These are phyloP conservation scores for Grosmannia serpens DNA, from an alignment of 2,329 filamentous ascomycete species.

Conservation along the genomic window DNA sequence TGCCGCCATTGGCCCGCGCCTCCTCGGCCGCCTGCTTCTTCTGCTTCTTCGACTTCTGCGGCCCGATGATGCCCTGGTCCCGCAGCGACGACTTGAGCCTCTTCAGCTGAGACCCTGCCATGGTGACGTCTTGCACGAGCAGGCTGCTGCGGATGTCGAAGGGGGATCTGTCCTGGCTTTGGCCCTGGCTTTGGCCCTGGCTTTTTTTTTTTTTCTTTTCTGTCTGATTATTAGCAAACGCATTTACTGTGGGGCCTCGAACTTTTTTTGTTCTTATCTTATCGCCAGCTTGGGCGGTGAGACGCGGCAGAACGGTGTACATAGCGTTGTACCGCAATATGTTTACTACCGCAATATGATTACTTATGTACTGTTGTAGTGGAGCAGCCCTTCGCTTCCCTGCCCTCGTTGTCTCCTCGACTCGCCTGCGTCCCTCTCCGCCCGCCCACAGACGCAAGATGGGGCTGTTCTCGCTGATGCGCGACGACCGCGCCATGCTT, in stretches of 20 bases:
- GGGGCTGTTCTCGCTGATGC: slow-evolving; percentile 27
- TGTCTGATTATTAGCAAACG: neutral
- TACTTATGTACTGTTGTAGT: neutral
- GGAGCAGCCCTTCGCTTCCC: neutral
- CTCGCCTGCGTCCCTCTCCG: neutral
- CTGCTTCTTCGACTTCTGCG: slow-evolving; percentile 92
- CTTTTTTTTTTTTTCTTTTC: slow-evolving; percentile 3
- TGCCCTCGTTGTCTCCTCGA: neutral
- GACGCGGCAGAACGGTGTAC: slow-evolving; percentile 11
- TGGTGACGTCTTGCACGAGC: slow-evolving; percentile 27
- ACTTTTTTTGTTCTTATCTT: slow-evolving; percentile 19
- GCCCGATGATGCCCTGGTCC: slow-evolving; percentile 81
- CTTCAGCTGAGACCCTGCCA: slow-evolving; percentile 95
- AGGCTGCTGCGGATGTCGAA: neutral
- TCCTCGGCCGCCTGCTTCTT: slow-evolving; percentile 63
- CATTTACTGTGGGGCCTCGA: slow-evolving; percentile 1
- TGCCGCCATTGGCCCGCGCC: slow-evolving; percentile 41
- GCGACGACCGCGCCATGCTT: slow-evolving; percentile 40
- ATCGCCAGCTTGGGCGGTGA: slow-evolving; percentile 18
- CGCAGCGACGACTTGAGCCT: slow-evolving; percentile 82
- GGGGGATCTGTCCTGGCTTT: neutral
- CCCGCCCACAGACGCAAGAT: slow-evolving; percentile 20
- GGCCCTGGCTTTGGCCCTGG: neutral
- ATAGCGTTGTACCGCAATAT: too few relatives aligned
- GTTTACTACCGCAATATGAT: neutral